Evolutionary conservation across 257 asterid species (phyloP).

Genomic region (Coffea eugenioides): DNA sequence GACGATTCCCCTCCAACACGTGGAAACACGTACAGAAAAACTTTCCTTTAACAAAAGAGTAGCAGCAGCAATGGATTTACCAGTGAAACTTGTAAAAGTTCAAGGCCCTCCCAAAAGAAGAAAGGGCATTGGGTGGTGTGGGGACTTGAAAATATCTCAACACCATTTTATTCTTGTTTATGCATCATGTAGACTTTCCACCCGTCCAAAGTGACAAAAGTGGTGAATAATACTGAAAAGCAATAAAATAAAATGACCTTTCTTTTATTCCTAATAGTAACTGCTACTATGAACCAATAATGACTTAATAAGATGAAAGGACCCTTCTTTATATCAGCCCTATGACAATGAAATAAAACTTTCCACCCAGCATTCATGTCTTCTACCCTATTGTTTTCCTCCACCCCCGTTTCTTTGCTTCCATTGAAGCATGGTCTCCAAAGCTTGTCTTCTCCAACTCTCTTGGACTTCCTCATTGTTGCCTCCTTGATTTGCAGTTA

Average conservation of each 20-base stretch:
- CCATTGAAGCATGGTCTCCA: constrained; percentile 16
- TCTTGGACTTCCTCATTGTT: not conserved
- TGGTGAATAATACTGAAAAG: not conserved
- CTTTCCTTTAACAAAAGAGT: not conserved
- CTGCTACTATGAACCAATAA: no score
- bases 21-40: not conserved
- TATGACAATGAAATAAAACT: not conserved
- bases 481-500: not conserved
- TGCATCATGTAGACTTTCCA: constrained; percentile 32
- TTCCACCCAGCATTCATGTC: constrained; percentile 1
- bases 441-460: constrained; percentile 1
- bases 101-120: not conserved
- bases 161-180: constrained; percentile 20
- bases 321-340: constrained; percentile 2
- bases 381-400: not conserved
- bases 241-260: no score
- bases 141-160: constrained; percentile 29
- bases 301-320: no score
- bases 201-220: constrained; percentile 22
- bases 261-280: no score
- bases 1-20: not conserved
- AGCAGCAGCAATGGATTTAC: not conserved
- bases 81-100: not conserved
- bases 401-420: not conserved
- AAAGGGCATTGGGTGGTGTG: not conserved